Percentiles rank a stretch among this genome's conserved stretches.
Conservation (phyloP, 306 rosid species). For the Albizia julibrissin region DNA sequence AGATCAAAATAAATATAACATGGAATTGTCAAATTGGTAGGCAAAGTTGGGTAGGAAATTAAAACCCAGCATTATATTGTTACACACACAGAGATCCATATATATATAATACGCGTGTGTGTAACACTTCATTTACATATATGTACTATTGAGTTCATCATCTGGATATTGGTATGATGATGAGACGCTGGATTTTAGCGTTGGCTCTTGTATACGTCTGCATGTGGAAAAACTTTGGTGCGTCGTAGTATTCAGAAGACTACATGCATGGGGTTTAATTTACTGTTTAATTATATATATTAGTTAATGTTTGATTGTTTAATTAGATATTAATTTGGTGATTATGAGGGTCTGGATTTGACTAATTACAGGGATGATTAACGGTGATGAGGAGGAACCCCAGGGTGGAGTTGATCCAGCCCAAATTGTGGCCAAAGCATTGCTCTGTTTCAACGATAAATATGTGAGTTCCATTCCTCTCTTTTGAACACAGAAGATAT, state of each 20-base stretch:
- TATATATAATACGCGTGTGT: not conserved
- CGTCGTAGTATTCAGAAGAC: not conserved
- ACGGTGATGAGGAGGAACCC: constrained; percentile 45
- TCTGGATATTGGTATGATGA: constrained; percentile 45
- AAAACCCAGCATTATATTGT: not conserved
- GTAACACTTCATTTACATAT: not conserved
- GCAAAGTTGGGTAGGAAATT: constrained; percentile 34
- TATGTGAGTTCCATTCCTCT: constrained; percentile 48
- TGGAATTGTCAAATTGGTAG: constrained; percentile 13
- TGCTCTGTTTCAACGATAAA: constrained; percentile 80
- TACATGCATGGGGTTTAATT: not conserved
- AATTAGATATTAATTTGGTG: not conserved
- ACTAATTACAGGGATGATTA: not conserved
- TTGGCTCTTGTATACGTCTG: constrained; percentile 39
- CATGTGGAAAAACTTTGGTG: constrained; percentile 49
- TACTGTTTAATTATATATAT: not conserved
- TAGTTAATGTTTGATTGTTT: not conserved
- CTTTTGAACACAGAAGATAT: not conserved
- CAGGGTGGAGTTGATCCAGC: constrained; percentile 49
- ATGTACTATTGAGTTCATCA: constrained; percentile 6
- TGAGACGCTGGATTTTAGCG: constrained; percentile 41
- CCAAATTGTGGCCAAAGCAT: constrained; percentile 69
- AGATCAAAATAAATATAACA: not conserved
- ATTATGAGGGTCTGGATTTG: not conserved
- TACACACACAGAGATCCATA: constrained; percentile 15